Evolutionary conservation across 176 grass and related monocot genomes (phyloP).

Genomic region (Cenchrus americanus): DNA sequence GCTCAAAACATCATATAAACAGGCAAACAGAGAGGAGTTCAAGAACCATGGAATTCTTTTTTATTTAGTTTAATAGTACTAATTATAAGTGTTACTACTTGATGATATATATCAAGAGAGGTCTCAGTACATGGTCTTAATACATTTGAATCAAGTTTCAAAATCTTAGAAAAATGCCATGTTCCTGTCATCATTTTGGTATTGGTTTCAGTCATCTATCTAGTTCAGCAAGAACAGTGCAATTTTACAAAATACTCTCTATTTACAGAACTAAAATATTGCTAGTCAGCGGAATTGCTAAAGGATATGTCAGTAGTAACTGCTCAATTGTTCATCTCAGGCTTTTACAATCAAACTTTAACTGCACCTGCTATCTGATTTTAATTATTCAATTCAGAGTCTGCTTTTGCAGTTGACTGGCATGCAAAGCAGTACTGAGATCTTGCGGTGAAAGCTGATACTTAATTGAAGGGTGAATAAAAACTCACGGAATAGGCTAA

Average conservation of each 20-base stretch:
- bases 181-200: conserved; percentile 26
- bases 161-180: background rate
- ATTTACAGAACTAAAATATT: background rate
- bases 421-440: background rate
- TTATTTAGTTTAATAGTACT: background rate
- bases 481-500: background rate
- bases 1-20: background rate
- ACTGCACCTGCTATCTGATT: background rate
- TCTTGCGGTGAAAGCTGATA: background rate
- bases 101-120: background rate
- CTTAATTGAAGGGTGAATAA: background rate
- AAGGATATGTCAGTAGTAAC: too few relatives aligned
- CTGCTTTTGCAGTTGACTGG: conserved; percentile 10
- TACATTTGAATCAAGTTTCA: conserved; percentile 27
- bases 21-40: conserved; percentile 17
- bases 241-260: background rate
- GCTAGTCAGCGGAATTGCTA: background rate
- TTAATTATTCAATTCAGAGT: background rate
- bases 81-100: background rate
- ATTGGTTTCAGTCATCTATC: conserved; percentile 7
- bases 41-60: background rate
- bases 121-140: background rate
- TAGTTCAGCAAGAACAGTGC: background rate
- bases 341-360: background rate
- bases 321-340: background rate